Conservation (phyloP, 495 filamentous ascomycete species). For the Aspergillus nidulans region DNA sequence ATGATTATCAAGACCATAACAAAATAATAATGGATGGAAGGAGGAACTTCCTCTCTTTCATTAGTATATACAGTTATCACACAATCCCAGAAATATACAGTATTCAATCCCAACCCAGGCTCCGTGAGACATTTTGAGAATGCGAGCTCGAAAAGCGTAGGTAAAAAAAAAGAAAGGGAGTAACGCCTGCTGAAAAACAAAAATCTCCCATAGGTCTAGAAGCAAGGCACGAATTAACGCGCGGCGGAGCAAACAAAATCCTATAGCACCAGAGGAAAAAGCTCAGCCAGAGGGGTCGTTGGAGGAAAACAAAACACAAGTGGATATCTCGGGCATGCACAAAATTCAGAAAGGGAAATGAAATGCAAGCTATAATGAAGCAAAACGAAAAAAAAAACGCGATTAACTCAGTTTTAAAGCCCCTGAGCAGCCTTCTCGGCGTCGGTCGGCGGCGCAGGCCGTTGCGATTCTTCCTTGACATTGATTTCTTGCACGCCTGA, state of each 20-base stretch:
- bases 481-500: constrained; percentile 39
- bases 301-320: constrained; percentile 14
- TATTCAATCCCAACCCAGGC: neutral
- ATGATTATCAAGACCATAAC: neutral
- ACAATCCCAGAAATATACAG: neutral
- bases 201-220: neutral
- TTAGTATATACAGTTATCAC: constrained; percentile 4
- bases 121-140: neutral
- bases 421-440: constrained; percentile 24
- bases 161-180: constrained; percentile 13
- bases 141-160: neutral
- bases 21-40: neutral
- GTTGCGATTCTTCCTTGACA: constrained; percentile 25
- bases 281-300: constrained; percentile 13
- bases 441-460: constrained; percentile 18
- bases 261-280: constrained; percentile 12
- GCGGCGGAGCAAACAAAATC: constrained; percentile 4
- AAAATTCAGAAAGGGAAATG: constrained; percentile 10
- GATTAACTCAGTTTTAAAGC: neutral
- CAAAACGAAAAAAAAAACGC: neutral
- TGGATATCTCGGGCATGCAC: constrained; percentile 20
- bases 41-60: neutral
- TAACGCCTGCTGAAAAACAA: constrained; percentile 11
- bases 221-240: neutral
- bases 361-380: neutral